Conservation (phyloP, 192 early-diverging fungal species). For the Coemansia asiatica region DNA sequence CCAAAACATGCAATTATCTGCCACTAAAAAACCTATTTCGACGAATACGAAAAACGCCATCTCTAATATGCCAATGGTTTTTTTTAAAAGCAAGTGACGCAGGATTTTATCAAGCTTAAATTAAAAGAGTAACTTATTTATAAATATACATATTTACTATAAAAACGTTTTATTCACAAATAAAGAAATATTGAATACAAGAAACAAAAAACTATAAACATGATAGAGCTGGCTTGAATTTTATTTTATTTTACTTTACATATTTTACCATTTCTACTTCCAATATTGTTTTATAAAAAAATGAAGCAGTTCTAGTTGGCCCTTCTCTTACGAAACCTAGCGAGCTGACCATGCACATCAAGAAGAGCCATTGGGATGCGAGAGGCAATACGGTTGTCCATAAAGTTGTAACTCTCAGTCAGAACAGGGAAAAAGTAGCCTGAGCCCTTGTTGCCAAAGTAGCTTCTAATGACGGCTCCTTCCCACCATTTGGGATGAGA, state of each 20-base stretch:
- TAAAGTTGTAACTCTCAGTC: slow-evolving; percentile 38
- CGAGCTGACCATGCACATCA: slow-evolving; percentile 20
- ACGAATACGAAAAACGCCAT: too few relatives aligned
- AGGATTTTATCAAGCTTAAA: too few relatives aligned
- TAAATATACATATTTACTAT: slow-evolving; percentile 11
- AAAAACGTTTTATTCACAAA: neutral
- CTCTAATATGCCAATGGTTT: too few relatives aligned
- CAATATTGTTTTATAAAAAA: neutral
- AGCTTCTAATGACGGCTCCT: slow-evolving; percentile 43
- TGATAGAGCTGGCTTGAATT: too few relatives aligned
- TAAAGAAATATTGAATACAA: neutral
- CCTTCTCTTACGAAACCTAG: slow-evolving; percentile 10
- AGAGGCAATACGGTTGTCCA: slow-evolving; percentile 44
- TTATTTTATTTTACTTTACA: neutral
- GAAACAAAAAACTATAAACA: neutral
- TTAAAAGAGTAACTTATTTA: too few relatives aligned
- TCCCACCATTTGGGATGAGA: slow-evolving; percentile 38
- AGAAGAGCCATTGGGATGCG: slow-evolving; percentile 35
- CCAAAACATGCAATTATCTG: too few relatives aligned
- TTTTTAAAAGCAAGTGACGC: too few relatives aligned
- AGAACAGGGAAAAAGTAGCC: slow-evolving; percentile 51
- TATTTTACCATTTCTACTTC: too few relatives aligned
- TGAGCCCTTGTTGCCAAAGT: slow-evolving; percentile 34
- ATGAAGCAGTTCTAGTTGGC: neutral
- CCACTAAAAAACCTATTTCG: too few relatives aligned